phyloP scores from a whole-genome alignment of 2,329 filamentous ascomycete genomes.

The Pseudocercospora crystallina region DNA sequence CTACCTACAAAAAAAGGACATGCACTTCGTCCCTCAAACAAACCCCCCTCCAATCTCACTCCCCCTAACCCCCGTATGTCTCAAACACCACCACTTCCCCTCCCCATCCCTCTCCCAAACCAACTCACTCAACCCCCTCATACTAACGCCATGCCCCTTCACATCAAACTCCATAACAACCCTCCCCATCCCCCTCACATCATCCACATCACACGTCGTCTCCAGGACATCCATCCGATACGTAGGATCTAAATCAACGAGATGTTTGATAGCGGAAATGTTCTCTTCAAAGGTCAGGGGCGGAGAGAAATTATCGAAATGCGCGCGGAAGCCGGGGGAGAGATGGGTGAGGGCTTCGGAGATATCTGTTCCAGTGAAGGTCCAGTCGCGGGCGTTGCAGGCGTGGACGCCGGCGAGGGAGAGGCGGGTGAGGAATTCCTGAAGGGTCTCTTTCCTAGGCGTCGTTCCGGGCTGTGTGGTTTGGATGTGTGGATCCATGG shows the following conservation, averaged over 20 bases:
- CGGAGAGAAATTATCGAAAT: background rate
- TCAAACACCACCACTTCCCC: background rate
- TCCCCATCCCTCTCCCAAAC: background rate
- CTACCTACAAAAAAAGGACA: too few relatives aligned
- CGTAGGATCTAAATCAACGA: background rate
- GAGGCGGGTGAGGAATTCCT: background rate
- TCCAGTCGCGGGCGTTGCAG: background rate
- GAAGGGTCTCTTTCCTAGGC: background rate
- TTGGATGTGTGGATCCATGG: too few relatives aligned
- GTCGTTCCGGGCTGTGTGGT: background rate
- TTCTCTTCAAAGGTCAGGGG: background rate
- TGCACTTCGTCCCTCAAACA: background rate
- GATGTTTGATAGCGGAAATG: background rate
- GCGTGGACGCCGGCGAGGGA: background rate
- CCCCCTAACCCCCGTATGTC: background rate
- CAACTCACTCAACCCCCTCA: background rate
- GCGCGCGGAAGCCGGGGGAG: background rate
- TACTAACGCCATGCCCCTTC: background rate
- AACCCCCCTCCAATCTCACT: background rate
- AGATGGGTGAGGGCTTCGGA: background rate
- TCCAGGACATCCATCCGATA: background rate
- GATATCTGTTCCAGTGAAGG: background rate
- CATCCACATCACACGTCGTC: background rate
- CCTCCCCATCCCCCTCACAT: background rate
- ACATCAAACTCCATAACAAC: conserved; percentile 1